Evolutionary conservation across 805 yeast genomes (phyloP).

Genomic region (Ascoidea asiatica): DNA sequence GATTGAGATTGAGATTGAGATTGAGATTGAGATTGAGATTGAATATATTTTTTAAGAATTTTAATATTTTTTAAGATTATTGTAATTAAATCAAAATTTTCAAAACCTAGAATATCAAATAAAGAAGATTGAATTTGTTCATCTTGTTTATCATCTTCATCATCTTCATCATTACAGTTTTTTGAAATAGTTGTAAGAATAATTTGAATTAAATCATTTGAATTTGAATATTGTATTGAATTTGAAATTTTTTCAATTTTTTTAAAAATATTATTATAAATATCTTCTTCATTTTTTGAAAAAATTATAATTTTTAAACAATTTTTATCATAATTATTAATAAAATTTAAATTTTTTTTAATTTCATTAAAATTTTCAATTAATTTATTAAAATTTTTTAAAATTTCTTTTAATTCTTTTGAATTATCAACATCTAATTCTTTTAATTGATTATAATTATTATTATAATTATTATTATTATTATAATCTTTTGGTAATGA

Average conservation of each 20-base stretch:
- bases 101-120: constrained; percentile 76
- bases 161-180: too few species aligned
- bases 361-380: constrained; percentile 5
- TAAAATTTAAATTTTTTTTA: not conserved
- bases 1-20: constrained; percentile 12
- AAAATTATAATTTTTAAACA: not conserved
- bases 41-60: constrained; percentile 14
- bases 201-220: constrained; percentile 17
- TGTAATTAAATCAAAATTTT: constrained; percentile 69
- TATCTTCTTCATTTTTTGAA: constrained; percentile 1
- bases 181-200: constrained; percentile 19
- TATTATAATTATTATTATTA: constrained; percentile 22
- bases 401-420: constrained; percentile 22
- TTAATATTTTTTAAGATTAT: constrained; percentile 37
- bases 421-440: too few species aligned
- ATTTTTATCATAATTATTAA: too few species aligned
- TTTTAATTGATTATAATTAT: constrained; percentile 16
- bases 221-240: constrained; percentile 8
- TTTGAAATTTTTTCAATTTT: constrained; percentile 1
- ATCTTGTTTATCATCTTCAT: constrained; percentile 21
- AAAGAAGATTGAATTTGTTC: constrained; percentile 59
- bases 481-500: constrained; percentile 7
- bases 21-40: constrained; percentile 12
- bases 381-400: constrained; percentile 24
- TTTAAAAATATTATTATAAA: not conserved